Conservation (phyloP, 176 grass and related monocot species). For the maize (Zea mays) region DNA sequence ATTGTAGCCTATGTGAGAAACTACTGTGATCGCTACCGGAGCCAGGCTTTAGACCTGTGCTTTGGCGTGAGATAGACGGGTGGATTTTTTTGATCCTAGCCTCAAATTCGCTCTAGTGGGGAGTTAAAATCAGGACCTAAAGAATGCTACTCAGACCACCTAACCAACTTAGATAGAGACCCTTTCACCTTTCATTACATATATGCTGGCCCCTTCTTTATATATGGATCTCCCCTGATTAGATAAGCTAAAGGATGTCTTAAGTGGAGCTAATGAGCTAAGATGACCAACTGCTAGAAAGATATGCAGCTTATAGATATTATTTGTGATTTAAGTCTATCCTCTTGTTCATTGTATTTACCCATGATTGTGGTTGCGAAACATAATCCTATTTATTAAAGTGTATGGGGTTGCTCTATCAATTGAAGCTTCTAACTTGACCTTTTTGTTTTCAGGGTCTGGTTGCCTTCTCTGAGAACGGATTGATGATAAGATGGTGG, state of each 20-base stretch:
- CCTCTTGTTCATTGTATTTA: neutral
- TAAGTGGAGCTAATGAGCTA: neutral
- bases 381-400: slow-evolving; percentile 17
- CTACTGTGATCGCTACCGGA: too few relatives aligned
- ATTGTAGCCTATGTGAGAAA: too few relatives aligned
- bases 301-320: neutral
- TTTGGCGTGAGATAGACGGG: too few relatives aligned
- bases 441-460: slow-evolving; percentile 49
- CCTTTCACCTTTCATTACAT: too few relatives aligned
- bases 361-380: neutral
- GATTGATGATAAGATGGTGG: slow-evolving; percentile 99
- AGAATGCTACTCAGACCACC: too few relatives aligned
- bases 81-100: too few relatives aligned
- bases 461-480: slow-evolving; percentile 95
- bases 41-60: too few relatives aligned
- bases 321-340: neutral
- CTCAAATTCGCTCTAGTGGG: too few relatives aligned
- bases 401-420: slow-evolving; percentile 21
- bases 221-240: neutral
- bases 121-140: too few relatives aligned
- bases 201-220: neutral
- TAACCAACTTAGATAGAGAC: too few relatives aligned
- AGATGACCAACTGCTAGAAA: neutral
- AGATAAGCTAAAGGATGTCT: slow-evolving; percentile 5
- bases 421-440: slow-evolving; percentile 30